Evolutionary conservation across 768 basidiomycete species (phyloP).

Genomic region (Cyathus striatus): DNA sequence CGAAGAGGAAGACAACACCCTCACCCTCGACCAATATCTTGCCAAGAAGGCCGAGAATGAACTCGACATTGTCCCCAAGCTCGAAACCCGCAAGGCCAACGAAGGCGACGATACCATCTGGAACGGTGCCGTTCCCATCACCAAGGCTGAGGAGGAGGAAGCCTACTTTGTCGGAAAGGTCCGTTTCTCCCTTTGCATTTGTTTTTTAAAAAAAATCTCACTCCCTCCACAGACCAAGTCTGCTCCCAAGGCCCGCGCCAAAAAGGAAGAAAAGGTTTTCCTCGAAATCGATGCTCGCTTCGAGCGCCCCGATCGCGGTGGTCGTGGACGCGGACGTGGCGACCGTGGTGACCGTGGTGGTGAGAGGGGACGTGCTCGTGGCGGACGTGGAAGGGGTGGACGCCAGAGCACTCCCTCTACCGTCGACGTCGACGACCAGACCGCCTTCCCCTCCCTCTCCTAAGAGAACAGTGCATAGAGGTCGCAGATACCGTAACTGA

Average conservation of each 20-base stretch:
- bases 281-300: constrained; percentile 91
- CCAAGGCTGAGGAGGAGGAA: constrained; percentile 67
- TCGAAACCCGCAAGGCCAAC: constrained; percentile 79
- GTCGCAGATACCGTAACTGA: background rate
- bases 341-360: constrained; percentile 21
- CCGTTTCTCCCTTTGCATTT: constrained; percentile 11
- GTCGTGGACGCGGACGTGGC: constrained; percentile 27
- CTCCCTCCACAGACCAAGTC: constrained; percentile 47
- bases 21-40: constrained; percentile 91
- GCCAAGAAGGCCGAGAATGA: constrained; percentile 73
- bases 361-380: constrained; percentile 27
- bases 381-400: constrained; percentile 35
- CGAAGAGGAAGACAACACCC: constrained; percentile 90
- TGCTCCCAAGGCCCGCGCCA: constrained; percentile 58
- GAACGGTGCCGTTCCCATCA: constrained; percentile 64
- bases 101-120: constrained; percentile 72
- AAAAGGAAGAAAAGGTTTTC: constrained; percentile 89
- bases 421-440: constrained; percentile 77
- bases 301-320: constrained; percentile 72
- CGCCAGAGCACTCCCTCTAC: constrained; percentile 35
- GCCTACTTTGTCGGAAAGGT: constrained; percentile 93
- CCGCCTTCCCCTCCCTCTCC: constrained; percentile 86
- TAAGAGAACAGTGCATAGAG: constrained; percentile 16
- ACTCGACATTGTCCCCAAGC: constrained; percentile 63
- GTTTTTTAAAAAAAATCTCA: constrained; percentile 8